These are phyloP conservation scores for Penicillium turbatum DNA, from an alignment of 495 filamentous ascomycete genomes.

Conservation along the genomic window DNA sequence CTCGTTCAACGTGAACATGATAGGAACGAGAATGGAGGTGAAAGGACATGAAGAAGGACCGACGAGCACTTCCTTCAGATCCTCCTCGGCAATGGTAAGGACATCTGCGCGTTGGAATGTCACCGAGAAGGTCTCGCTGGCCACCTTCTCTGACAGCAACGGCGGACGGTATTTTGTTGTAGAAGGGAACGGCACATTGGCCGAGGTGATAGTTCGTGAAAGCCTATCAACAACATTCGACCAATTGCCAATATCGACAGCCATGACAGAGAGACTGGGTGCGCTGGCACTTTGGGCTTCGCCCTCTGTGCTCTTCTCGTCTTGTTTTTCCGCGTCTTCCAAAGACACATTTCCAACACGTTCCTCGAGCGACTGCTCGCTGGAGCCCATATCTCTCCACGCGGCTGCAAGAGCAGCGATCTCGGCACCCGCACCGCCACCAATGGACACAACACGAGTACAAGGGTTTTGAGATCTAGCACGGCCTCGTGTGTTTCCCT, in stretches of 20 bases:
- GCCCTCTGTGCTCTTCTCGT: not conserved
- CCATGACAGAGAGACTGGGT: constrained; percentile 48
- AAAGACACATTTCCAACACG: constrained; percentile 21
- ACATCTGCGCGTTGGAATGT: constrained; percentile 60
- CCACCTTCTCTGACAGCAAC: constrained; percentile 44
- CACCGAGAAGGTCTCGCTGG: constrained; percentile 33
- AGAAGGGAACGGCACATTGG: constrained; percentile 22
- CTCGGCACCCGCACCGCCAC: constrained; percentile 85
- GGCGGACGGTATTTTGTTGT: constrained; percentile 45
- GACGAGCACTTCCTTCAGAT: constrained; percentile 38
- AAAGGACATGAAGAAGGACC: constrained; percentile 12
- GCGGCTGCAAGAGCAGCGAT: constrained; percentile 68
- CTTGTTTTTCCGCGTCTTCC: constrained; percentile 4
- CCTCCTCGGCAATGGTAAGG: constrained; percentile 44
- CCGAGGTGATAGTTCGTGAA: constrained; percentile 33
- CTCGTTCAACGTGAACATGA: constrained; percentile 97
- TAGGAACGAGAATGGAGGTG: constrained; percentile 58
- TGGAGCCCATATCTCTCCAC: constrained; percentile 41
- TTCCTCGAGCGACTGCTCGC: constrained; percentile 1
- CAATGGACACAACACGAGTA: constrained; percentile 62
- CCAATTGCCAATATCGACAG: constrained; percentile 83
- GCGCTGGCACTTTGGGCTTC: not conserved
- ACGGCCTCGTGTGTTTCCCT: not conserved
- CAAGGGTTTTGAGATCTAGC: not conserved
- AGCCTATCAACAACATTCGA: constrained; percentile 53